Percentiles rank a stretch among this genome's conserved stretches.
These are phyloP conservation scores for Podaxis sp. DNA, from an alignment of 768 basidiomycete species.

Conservation along the genomic window DNA sequence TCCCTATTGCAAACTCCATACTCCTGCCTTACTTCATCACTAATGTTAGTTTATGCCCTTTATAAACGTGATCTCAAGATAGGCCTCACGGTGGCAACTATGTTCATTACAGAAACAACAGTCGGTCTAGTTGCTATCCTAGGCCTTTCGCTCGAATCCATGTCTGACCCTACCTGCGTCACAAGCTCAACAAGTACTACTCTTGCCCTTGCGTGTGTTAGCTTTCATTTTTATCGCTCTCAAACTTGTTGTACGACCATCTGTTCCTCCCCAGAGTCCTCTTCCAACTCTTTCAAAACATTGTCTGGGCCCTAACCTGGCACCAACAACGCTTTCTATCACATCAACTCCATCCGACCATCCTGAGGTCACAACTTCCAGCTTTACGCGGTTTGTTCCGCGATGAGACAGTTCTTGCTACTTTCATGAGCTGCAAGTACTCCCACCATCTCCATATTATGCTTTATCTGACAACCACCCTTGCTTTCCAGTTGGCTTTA, in stretches of 20 bases:
- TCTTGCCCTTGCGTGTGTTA: background rate
- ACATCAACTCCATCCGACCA: background rate
- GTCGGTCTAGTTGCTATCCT: background rate
- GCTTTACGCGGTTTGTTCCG: background rate
- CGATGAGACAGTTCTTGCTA: background rate
- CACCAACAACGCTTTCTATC: background rate
- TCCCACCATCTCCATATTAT: background rate
- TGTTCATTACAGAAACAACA: background rate
- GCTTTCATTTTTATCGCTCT: background rate
- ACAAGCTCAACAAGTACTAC: background rate
- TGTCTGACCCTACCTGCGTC: background rate
- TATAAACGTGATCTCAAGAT: background rate
- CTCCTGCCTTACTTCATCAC: background rate
- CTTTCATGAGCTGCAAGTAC: background rate
- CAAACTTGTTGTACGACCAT: no score
- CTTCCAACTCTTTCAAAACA: background rate
- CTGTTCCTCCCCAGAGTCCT: background rate
- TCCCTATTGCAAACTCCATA: no score
- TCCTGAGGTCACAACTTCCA: background rate
- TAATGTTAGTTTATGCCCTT: background rate
- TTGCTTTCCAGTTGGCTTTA: background rate
- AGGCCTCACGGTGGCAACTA: background rate
- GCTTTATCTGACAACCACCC: background rate
- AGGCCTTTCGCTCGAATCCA: background rate
- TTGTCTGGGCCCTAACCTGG: constrained; percentile 7